Conservation (phyloP, 495 filamentous ascomycete genomes). For the Zalerion maritima region DNA sequence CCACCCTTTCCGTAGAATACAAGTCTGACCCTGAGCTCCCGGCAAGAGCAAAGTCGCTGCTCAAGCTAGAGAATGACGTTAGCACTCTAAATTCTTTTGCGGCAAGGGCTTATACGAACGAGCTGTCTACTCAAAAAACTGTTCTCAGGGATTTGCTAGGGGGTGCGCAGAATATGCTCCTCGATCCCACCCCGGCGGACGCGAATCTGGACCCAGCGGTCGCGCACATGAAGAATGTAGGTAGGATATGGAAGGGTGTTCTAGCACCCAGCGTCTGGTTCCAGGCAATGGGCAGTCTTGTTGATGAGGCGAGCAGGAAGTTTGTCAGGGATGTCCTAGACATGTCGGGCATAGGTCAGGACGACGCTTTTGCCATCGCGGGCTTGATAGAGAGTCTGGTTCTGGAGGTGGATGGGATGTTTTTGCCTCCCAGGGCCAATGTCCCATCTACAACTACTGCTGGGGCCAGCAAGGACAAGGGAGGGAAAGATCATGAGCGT, state of each 20-base stretch:
- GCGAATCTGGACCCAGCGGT: constrained; percentile 55
- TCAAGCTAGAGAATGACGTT: constrained; percentile 54
- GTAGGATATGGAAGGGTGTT: constrained; percentile 63
- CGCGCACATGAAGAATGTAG: constrained; percentile 50
- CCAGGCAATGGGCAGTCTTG: constrained; percentile 70
- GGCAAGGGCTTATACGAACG: constrained; percentile 69
- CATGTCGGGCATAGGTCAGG: constrained; percentile 68
- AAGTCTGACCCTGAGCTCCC: constrained; percentile 27
- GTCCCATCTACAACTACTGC: too few relatives aligned
- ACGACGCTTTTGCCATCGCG: constrained; percentile 69
- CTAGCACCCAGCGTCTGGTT: constrained; percentile 68
- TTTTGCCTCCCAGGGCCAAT: constrained; percentile 39
- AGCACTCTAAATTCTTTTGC: constrained; percentile 62
- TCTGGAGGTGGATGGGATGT: constrained; percentile 58
- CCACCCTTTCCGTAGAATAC: constrained; percentile 40
- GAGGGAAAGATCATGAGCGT: constrained; percentile 17
- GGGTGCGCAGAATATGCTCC: constrained; percentile 38
- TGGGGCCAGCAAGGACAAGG: constrained; percentile 5
- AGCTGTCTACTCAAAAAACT: constrained; percentile 74
- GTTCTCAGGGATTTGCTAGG: constrained; percentile 76
- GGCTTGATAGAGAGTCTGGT: constrained; percentile 51
- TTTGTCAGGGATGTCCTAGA: constrained; percentile 78
- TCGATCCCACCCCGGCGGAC: constrained; percentile 41
- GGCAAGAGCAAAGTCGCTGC: constrained; percentile 32
- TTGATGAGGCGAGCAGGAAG: constrained; percentile 67